Evolutionary conservation across 2,329 filamentous ascomycete genomes (phyloP).

Genomic region (Aspergillus pseudoglaucus): DNA sequence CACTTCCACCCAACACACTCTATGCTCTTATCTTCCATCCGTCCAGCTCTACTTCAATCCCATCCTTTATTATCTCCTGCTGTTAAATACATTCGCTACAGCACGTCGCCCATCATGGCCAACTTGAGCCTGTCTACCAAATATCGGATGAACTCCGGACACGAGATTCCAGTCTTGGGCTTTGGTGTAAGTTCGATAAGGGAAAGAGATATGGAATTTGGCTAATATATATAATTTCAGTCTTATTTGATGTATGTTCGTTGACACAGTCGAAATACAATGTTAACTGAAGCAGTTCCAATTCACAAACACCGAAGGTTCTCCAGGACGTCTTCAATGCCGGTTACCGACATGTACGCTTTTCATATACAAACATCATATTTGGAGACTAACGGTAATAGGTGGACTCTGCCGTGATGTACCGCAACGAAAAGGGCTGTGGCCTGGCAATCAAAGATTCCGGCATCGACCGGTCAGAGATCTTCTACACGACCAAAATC

Average conservation of each 20-base stretch:
- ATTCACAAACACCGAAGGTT: conserved; percentile 20
- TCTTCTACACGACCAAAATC: conserved; percentile 78
- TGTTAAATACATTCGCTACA: neutral
- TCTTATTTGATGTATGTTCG: conserved; percentile 26
- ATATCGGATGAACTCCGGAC: conserved; percentile 52
- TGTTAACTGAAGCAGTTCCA: conserved; percentile 13
- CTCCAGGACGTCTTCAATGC: conserved; percentile 20
- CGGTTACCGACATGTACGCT: conserved; percentile 27
- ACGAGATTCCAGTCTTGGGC: conserved; percentile 55
- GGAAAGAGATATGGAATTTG: neutral
- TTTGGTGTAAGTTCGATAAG: conserved; percentile 45
- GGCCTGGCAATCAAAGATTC: conserved; percentile 58
- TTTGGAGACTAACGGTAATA: conserved; percentile 4
- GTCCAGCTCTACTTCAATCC: neutral
- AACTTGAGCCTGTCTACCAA: conserved; percentile 27
- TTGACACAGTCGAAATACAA: neutral
- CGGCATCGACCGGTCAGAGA: conserved; percentile 57
- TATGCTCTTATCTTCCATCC: neutral
- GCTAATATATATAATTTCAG: conserved; percentile 9
- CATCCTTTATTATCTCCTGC: neutral
- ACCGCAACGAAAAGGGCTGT: conserved; percentile 64
- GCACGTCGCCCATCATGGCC: conserved; percentile 10
- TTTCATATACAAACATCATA: neutral
- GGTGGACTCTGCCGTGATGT: conserved; percentile 59
- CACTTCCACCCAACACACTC: neutral